Conservation (phyloP, 1,284 basidiomycete genomes). For the Serendipita sp. region DNA sequence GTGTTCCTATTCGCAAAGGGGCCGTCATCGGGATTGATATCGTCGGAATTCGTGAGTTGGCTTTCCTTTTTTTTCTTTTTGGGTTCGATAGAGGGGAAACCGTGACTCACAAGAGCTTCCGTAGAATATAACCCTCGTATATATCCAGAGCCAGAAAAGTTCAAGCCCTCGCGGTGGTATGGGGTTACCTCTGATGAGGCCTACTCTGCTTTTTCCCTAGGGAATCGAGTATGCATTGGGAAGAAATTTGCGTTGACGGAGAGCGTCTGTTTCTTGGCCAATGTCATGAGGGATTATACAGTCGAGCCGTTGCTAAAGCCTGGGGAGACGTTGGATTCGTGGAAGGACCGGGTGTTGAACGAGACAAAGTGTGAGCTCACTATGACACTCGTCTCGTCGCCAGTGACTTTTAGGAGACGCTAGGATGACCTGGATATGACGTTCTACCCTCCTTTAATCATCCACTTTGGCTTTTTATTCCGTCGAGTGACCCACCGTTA, state of each 20-base stretch:
- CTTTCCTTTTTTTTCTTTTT: neutral
- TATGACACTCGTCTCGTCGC: neutral
- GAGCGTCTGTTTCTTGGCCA: constrained; percentile 34
- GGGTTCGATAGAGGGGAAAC: neutral
- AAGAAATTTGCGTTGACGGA: constrained; percentile 39
- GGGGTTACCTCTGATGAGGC: constrained; percentile 16
- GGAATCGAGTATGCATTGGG: constrained; percentile 39
- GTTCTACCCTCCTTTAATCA: too few relatives aligned
- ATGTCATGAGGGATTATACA: constrained; percentile 36
- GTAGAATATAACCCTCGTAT: constrained; percentile 21
- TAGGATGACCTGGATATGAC: neutral
- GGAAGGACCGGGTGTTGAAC: neutral
- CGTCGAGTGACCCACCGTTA: too few relatives aligned
- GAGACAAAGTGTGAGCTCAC: neutral
- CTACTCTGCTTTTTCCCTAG: constrained; percentile 19
- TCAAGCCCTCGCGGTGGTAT: constrained; percentile 29
- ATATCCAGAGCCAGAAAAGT: constrained; percentile 27
- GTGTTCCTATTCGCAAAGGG: constrained; percentile 13
- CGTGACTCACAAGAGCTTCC: too few relatives aligned
- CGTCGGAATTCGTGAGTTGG: constrained; percentile 18
- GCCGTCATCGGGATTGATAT: constrained; percentile 17
- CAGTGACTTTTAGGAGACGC: neutral
- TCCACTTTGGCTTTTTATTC: too few relatives aligned
- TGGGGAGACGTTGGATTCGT: neutral
- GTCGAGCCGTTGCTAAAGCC: constrained; percentile 19